phyloP scores from a whole-genome alignment of 1,284 basidiomycete genomes.

The Moesziomyces globuligerus region DNA sequence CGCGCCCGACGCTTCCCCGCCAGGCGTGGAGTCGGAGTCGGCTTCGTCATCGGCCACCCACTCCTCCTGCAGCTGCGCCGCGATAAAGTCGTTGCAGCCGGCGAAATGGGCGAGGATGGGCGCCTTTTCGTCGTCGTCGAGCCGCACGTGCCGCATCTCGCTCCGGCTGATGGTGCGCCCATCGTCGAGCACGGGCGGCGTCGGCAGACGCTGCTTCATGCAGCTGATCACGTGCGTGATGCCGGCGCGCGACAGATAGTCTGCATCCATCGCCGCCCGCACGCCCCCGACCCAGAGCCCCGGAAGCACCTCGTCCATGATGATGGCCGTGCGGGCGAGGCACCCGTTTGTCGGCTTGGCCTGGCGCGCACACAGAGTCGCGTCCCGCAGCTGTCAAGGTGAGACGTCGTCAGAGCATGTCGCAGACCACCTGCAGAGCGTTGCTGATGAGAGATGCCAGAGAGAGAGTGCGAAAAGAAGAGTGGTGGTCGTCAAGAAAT shows the following conservation, averaged over 20 bases:
- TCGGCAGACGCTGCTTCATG: constrained; percentile 53
- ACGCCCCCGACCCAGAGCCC: constrained; percentile 61
- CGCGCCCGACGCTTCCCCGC: too few relatives aligned
- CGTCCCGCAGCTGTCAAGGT: too few relatives aligned
- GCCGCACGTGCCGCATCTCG: constrained; percentile 61
- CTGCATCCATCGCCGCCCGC: constrained; percentile 50
- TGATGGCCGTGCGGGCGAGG: too few relatives aligned
- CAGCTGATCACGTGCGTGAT: constrained; percentile 58
- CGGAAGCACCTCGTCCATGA: constrained; percentile 64
- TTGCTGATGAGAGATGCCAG: neutral
- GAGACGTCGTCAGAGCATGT: constrained; percentile 1
- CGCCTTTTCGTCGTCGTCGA: constrained; percentile 67
- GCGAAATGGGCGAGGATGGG: constrained; percentile 67
- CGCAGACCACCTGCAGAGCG: neutral
- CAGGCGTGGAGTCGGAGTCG: too few relatives aligned
- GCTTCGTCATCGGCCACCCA: constrained; percentile 42
- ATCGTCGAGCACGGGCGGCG: constrained; percentile 37
- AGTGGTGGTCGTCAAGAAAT: too few relatives aligned
- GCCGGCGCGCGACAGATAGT: constrained; percentile 53
- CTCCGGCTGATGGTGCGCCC: constrained; percentile 45
- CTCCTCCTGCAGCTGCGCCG: constrained; percentile 48
- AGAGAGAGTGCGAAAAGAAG: too few relatives aligned
- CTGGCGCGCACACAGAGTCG: too few relatives aligned
- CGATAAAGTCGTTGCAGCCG: constrained; percentile 61
- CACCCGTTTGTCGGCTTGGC: too few relatives aligned